Evolutionary conservation across 805 yeast species (phyloP).

Genomic region (Wickerhamomyces silvicola): DNA sequence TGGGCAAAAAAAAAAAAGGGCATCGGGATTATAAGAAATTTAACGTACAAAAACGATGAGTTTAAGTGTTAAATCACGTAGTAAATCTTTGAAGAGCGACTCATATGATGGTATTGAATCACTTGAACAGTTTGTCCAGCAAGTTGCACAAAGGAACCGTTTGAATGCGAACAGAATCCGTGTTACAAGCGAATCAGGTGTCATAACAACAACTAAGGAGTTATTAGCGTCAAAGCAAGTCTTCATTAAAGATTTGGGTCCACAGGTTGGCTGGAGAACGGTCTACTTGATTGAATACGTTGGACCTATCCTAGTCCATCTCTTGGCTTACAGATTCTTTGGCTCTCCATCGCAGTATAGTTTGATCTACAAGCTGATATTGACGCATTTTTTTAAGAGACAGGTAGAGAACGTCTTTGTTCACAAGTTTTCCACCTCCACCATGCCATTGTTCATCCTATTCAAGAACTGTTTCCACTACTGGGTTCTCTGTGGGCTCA

Average conservation of each 20-base stretch:
- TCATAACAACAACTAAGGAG: conserved; percentile 11
- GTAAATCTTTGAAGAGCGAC: conserved; percentile 47
- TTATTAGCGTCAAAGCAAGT: conserved; percentile 28
- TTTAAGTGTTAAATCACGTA: conserved; percentile 52
- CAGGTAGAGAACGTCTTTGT: conserved; percentile 82
- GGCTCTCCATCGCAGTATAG: conserved; percentile 18
- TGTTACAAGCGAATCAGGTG: conserved; percentile 30
- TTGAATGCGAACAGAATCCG: conserved; percentile 49
- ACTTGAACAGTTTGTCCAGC: conserved; percentile 36
- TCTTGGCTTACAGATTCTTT: conserved; percentile 47
- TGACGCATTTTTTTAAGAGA: conserved; percentile 80
- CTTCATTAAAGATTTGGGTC: conserved; percentile 83
- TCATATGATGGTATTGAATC: conserved; percentile 22
- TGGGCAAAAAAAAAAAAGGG: neutral
- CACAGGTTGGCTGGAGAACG: conserved; percentile 86
- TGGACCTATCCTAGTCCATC: conserved; percentile 83
- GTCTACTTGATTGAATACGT: conserved; percentile 86
- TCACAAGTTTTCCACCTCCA: conserved; percentile 79
- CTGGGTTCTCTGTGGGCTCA: conserved; percentile 82
- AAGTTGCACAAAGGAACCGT: conserved; percentile 38
- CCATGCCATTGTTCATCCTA: conserved; percentile 87
- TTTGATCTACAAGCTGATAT: conserved; percentile 37
- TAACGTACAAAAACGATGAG: conserved; percentile 31
- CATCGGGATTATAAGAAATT: neutral
- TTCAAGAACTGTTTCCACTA: conserved; percentile 89